phyloP scores from a whole-genome alignment of 164 flowering plant genomes.

The Liriodendron chinense region DNA sequence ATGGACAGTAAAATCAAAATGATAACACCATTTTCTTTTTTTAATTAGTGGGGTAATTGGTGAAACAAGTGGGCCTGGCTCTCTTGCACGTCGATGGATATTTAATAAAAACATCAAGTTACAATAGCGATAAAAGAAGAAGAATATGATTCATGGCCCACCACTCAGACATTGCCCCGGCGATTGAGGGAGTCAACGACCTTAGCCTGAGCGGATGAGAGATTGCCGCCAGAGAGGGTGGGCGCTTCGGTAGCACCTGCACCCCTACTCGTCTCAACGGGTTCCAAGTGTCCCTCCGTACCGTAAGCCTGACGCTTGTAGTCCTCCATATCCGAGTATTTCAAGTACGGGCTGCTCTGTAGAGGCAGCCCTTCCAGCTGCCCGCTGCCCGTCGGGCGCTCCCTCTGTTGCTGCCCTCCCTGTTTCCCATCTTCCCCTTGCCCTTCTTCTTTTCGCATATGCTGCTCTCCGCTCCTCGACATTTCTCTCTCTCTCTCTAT shows the following conservation, averaged over 20 bases:
- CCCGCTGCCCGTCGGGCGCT: not conserved
- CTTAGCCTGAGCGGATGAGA: not conserved
- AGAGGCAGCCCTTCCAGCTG: constrained; percentile 44
- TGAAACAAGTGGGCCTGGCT: no score
- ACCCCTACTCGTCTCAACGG: constrained; percentile 37
- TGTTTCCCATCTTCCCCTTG: not conserved
- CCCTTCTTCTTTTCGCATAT: not conserved
- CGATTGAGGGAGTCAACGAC: not conserved
- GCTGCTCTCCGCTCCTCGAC: constrained; percentile 7
- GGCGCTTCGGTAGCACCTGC: constrained; percentile 70
- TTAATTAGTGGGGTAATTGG: no score
- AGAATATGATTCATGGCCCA: not conserved
- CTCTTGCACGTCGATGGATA: no score
- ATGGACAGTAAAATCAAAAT: no score
- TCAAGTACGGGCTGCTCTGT: constrained; percentile 63
- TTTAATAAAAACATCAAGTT: no score
- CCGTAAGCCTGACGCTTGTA: constrained; percentile 68
- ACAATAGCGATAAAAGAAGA: not conserved
- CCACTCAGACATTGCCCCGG: not conserved
- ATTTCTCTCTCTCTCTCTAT: not conserved
- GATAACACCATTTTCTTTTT: no score
- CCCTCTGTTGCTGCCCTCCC: constrained; percentile 1
- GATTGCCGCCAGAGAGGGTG: constrained; percentile 42
- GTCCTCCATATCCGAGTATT: constrained; percentile 62
- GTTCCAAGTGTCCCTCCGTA: constrained; percentile 55